These are phyloP conservation scores for Calonectria pseudoreteaudii DNA, from an alignment of 2,329 filamentous ascomycete genomes.

Conservation along the genomic window DNA sequence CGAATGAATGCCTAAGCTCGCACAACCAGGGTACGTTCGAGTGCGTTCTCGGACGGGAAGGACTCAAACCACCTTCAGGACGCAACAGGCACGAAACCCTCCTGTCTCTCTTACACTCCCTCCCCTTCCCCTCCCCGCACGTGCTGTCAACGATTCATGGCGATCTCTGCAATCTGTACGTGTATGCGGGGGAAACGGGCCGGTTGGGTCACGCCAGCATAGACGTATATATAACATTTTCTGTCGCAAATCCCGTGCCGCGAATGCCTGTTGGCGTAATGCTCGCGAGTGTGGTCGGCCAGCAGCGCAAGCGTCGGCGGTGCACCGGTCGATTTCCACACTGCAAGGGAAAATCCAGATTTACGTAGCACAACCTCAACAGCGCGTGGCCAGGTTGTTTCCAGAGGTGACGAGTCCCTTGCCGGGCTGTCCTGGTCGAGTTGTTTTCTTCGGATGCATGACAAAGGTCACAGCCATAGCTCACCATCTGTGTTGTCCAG, in stretches of 20 bases:
- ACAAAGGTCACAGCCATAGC: not conserved
- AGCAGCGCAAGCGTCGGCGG: not conserved
- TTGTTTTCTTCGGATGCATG: not conserved
- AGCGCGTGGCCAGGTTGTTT: not conserved
- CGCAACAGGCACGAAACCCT: not conserved
- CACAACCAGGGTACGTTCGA: not conserved
- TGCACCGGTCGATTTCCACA: not conserved
- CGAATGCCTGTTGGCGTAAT: not conserved
- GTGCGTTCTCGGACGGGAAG: not conserved
- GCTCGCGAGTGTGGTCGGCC: not conserved
- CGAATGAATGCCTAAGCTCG: not conserved
- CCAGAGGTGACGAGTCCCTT: not conserved
- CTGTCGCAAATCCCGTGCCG: not conserved
- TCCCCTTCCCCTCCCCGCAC: no score
- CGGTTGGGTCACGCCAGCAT: not conserved
- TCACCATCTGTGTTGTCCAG: not conserved
- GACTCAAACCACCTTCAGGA: not conserved
- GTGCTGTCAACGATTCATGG: not conserved
- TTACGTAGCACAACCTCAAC: not conserved
- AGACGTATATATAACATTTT: not conserved
- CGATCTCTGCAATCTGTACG: not conserved
- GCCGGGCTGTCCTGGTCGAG: not conserved
- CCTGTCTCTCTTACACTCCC: not conserved
- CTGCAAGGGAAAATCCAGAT: not conserved
- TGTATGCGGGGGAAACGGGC: not conserved